A percentile compares a stretch with the other conserved stretches of the same genome.
Evolutionary conservation across 1,139 yeast genomes (phyloP).

Genomic region (Suhomyces taliae): DNA sequence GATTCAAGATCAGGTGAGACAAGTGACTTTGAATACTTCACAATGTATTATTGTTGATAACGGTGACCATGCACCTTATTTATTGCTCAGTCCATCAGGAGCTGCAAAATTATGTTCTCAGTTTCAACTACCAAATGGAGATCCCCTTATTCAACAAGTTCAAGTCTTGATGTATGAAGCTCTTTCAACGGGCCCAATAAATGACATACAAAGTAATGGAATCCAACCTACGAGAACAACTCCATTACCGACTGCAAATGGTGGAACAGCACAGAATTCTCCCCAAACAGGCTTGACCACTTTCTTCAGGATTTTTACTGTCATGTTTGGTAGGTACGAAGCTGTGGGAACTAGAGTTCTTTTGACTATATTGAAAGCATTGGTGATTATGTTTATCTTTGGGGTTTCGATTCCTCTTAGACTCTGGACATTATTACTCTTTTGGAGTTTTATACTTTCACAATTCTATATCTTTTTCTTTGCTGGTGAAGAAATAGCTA

Average conservation of each 20-base stretch:
- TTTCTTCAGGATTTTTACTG: not conserved
- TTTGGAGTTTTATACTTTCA: not conserved
- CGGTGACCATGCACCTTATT: conserved; percentile 35
- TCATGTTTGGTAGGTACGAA: conserved; percentile 4
- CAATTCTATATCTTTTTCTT: conserved; percentile 12
- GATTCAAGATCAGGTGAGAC: conserved; percentile 11
- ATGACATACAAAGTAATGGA: not conserved
- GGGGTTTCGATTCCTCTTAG: conserved; percentile 11
- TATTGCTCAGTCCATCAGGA: conserved; percentile 40
- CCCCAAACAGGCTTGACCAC: not conserved
- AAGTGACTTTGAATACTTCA: conserved; percentile 33
- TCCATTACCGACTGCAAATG: not conserved
- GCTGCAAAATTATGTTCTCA: conserved; percentile 20
- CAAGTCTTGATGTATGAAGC: conserved; percentile 10
- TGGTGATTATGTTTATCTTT: conserved; percentile 13
- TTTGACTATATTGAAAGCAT: conserved; percentile 7
- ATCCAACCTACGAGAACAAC: not conserved
- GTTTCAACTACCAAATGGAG: conserved; percentile 10
- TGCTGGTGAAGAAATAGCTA: conserved; percentile 17
- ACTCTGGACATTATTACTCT: conserved; percentile 6
- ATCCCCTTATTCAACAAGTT: conserved; percentile 10
- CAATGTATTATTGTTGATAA: conserved; percentile 47
- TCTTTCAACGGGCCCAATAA: not conserved
- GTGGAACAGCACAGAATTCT: not conserved
- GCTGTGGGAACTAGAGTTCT: conserved; percentile 3